These are phyloP conservation scores for Phytophthora capsici DNA, from an alignment of 352 stramenopile species.

Conservation along the genomic window DNA sequence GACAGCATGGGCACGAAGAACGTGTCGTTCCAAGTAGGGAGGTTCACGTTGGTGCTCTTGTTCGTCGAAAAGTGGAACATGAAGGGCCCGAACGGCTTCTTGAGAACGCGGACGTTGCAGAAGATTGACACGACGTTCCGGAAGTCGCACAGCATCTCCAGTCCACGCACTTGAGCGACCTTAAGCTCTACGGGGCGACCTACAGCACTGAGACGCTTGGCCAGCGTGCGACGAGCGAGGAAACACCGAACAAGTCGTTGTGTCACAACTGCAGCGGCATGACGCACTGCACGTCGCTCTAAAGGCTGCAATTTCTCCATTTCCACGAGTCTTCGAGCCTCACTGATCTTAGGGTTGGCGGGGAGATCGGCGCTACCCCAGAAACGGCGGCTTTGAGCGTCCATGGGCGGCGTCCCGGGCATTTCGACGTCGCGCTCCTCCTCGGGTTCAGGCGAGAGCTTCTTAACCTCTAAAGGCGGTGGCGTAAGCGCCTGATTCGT, in stretches of 20 bases:
- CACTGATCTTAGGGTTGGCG: slow-evolving; percentile 18
- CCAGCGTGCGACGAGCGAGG: slow-evolving; percentile 39
- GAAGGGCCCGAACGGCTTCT: slow-evolving; percentile 86
- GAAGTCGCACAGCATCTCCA: slow-evolving; percentile 83
- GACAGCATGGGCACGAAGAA: slow-evolving; percentile 87
- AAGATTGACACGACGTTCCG: slow-evolving; percentile 69
- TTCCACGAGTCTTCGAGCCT: slow-evolving; percentile 29
- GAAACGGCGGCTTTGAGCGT: slow-evolving; percentile 36
- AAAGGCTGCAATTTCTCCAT: slow-evolving; percentile 33
- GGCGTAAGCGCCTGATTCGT: slow-evolving; percentile 17
- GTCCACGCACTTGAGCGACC: slow-evolving; percentile 47
- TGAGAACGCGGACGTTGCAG: slow-evolving; percentile 85
- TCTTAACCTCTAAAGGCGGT: slow-evolving; percentile 11
- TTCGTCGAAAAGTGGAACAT: slow-evolving; percentile 86
- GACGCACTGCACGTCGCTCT: slow-evolving; percentile 35
- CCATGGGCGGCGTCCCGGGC: slow-evolving; percentile 71
- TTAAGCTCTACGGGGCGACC: slow-evolving; percentile 70
- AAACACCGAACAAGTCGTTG: slow-evolving; percentile 53
- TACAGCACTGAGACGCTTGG: slow-evolving; percentile 54
- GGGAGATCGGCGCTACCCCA: slow-evolving; percentile 31
- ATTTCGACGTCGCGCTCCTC: slow-evolving; percentile 46
- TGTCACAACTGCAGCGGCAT: slow-evolving; percentile 37
- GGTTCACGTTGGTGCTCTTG: slow-evolving; percentile 61
- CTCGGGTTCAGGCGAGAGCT: slow-evolving; percentile 39
- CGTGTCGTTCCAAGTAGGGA: slow-evolving; percentile 62